Evolutionary conservation across 768 basidiomycete genomes (phyloP).

Genomic region (Suillus paluster): DNA sequence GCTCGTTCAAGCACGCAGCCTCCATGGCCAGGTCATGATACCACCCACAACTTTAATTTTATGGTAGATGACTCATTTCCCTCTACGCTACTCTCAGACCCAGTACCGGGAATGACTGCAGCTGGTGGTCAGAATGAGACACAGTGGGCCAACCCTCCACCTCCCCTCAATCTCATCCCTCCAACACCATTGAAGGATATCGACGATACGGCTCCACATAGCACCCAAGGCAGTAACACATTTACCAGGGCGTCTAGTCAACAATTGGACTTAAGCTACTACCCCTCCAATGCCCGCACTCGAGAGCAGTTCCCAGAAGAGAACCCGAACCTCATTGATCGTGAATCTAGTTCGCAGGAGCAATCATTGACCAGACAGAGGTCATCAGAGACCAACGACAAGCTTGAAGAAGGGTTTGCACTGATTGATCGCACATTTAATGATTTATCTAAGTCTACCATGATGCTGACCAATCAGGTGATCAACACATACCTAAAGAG

Average conservation of each 20-base stretch:
- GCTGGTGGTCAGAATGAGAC: not conserved
- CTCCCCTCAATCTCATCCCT: not conserved
- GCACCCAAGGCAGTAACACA: not conserved
- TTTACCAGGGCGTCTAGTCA: not conserved
- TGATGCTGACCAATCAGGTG: not conserved
- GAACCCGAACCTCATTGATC: not conserved
- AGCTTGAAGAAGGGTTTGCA: not conserved
- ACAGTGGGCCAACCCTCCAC: no score
- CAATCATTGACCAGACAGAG: not conserved
- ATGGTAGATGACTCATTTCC: not conserved
- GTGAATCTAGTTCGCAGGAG: not conserved
- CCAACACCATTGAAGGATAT: not conserved
- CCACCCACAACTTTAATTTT: not conserved
- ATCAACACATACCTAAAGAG: slow-evolving; percentile 9
- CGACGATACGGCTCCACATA: not conserved
- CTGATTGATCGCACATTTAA: not conserved
- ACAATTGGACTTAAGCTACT: not conserved
- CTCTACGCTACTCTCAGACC: not conserved
- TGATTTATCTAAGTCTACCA: not conserved
- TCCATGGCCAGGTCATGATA: not conserved
- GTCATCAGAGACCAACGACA: not conserved
- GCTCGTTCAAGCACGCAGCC: no score
- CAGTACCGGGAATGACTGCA: not conserved
- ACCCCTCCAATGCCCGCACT: not conserved
- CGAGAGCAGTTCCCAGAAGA: not conserved